Evolutionary conservation across 192 early-diverging fungal genomes (phyloP).

Genomic region (Backusella sp.): DNA sequence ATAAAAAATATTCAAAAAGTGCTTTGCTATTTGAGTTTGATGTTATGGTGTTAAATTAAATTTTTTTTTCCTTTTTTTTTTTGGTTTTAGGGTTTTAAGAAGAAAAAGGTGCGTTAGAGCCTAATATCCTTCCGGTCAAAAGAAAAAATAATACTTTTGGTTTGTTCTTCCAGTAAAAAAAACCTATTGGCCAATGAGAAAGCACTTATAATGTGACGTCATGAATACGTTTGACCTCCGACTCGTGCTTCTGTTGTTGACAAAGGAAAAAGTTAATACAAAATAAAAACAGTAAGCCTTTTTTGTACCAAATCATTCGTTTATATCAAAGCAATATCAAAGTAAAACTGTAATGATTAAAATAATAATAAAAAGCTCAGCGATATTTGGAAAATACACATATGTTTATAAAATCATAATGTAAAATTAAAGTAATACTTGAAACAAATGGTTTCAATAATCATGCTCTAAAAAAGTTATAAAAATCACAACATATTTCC

Average conservation of each 20-base stretch:
- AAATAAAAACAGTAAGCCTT: too few species aligned
- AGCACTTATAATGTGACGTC: background rate
- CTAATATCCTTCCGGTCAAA: background rate
- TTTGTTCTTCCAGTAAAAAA: background rate
- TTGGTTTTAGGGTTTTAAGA: constrained; percentile 8
- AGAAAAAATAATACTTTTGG: background rate
- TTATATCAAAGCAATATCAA: background rate
- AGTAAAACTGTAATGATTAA: background rate
- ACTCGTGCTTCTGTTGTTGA: background rate
- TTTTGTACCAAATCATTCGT: too few species aligned
- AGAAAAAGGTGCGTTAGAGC: constrained; percentile 1
- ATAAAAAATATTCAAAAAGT: background rate
- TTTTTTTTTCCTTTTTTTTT: background rate
- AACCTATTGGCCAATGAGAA: background rate
- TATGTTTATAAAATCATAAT: background rate
- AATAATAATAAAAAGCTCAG: background rate
- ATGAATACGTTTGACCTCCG: background rate
- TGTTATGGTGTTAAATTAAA: background rate
- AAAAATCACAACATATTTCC: background rate
- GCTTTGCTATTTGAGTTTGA: background rate
- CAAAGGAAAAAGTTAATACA: too few species aligned
- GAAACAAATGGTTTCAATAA: background rate
- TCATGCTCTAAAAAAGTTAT: background rate
- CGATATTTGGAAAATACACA: background rate
- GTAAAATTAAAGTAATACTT: background rate